phyloP scores from a whole-genome alignment of 2,329 filamentous ascomycete genomes.

The Pseudogymnoascus sp. region DNA sequence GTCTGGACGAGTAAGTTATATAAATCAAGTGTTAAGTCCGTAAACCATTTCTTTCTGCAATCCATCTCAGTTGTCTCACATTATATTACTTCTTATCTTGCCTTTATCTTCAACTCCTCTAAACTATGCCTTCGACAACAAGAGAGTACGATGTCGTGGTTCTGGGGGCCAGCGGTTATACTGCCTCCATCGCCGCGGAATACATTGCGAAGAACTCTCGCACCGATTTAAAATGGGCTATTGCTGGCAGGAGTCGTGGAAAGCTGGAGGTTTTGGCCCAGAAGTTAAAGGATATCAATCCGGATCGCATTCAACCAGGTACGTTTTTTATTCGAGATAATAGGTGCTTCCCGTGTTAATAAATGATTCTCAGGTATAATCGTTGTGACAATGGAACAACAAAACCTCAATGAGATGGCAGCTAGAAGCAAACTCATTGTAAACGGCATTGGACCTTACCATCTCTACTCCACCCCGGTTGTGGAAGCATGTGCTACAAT shows the following conservation, averaged over 20 bases:
- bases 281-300: slow-evolving; percentile 44
- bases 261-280: slow-evolving; percentile 45
- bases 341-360: neutral
- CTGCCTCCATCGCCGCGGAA: slow-evolving; percentile 52
- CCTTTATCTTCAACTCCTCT: neutral
- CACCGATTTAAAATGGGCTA: slow-evolving; percentile 56
- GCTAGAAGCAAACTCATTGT: slow-evolving; percentile 45
- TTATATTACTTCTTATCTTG: neutral
- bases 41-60: neutral
- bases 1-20: neutral
- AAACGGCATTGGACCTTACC: slow-evolving; percentile 55
- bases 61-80: neutral
- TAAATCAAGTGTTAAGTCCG: neutral
- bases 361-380: slow-evolving; percentile 2
- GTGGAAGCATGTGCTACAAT: slow-evolving; percentile 55
- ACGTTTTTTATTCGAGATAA: slow-evolving; percentile 18
- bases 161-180: slow-evolving; percentile 60
- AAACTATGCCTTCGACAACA: neutral
- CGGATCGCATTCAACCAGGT: slow-evolving; percentile 48
- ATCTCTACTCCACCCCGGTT: slow-evolving; percentile 55
- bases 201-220: slow-evolving; percentile 51
- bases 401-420: slow-evolving; percentile 11
- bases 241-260: slow-evolving; percentile 46
- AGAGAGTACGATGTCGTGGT: slow-evolving; percentile 52
- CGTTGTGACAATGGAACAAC: slow-evolving; percentile 11